Base-by-base conservation (phyloP, 176 grass and related monocot genomes). In the Hyparrhenia diplandra region DNA sequence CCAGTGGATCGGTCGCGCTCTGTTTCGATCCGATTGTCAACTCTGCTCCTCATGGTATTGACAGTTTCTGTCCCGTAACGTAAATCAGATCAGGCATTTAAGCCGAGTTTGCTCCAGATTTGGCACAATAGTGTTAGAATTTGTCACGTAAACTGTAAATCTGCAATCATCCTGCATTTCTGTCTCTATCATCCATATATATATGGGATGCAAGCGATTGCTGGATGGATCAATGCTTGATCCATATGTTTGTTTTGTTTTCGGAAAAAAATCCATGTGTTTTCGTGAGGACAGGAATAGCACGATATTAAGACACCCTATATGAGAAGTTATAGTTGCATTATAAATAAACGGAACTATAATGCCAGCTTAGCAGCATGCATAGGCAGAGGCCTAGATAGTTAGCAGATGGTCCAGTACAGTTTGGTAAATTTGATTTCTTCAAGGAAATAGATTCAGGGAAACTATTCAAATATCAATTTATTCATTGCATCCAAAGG, bases 331-430 rank as follows among this genome's bases (percentile, higher is more conserved):
- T n/a, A n/a, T 13, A 20, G 5, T 30, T 79, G 18, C 59, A n/a
- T n/a, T 70, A 31, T 20, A 52, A 52, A 21, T 52, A 13, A 43
- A 71, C 29, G 71, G 4, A 54, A 28, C 25, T 45, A 17, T 66
- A 57, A 80, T n/a, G n/a, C n/a, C n/a, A n/a, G n/a, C n/a, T n/a
- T n/a, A n/a, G 21, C 43, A 78, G 73, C 30, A 69, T 32, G 69
- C 32, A 62, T 23, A 75, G 74, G 16, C 37, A 30, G n/a, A n/a
- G 29, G 35, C 58, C 37, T 31, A n/a, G 47, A 51, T 51, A 23
- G 18, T 20, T 23, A 23, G 5, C 47, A 14, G 72, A 57, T 74
- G 5, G 20, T 54, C 29, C 13, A 65, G 31, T 39, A 52, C 59
- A 42, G 20, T 27, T 71, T 29, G 14, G 12, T 52, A 30, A 63